Evolutionary conservation across 148 eudicot genomes (phyloP).

Genomic region (Nyssa sinensis): DNA sequence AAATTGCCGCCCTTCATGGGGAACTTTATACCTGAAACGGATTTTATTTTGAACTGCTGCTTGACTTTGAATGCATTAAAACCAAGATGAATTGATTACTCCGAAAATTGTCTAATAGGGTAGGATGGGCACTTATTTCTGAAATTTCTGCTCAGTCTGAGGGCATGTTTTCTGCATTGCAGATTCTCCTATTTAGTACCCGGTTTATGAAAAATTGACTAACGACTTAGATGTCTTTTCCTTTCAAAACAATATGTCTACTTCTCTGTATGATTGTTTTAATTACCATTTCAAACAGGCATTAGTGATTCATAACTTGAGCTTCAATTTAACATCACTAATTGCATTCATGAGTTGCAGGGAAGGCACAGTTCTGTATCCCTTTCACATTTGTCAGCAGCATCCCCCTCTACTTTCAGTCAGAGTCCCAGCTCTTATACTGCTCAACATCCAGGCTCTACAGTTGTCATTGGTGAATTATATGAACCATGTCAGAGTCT

Average conservation of each 20-base stretch:
- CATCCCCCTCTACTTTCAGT: constrained; percentile 46
- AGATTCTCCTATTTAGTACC: neutral
- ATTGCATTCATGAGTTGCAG: constrained; percentile 37
- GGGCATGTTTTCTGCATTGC: neutral
- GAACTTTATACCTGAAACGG: no score
- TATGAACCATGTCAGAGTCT: constrained; percentile 40
- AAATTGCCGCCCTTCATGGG: no score
- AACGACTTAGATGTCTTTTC: neutral
- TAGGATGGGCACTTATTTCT: neutral
- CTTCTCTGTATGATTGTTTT: neutral
- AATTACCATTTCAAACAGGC: neutral
- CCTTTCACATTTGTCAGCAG: constrained; percentile 49
- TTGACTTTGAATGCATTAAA: neutral
- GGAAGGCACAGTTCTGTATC: constrained; percentile 48
- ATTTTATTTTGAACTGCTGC: neutral
- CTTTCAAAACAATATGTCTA: neutral
- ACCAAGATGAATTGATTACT: neutral
- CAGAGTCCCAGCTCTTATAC: constrained; percentile 52
- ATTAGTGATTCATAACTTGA: no score
- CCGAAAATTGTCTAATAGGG: neutral
- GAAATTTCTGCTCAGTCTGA: neutral
- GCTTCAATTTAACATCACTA: constrained; percentile 11
- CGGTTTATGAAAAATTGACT: neutral
- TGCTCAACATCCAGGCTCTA: constrained; percentile 43
- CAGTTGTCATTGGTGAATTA: constrained; percentile 27